phyloP scores from a whole-genome alignment of 345 rosid genomes.

The Microthlaspi erraticum region DNA sequence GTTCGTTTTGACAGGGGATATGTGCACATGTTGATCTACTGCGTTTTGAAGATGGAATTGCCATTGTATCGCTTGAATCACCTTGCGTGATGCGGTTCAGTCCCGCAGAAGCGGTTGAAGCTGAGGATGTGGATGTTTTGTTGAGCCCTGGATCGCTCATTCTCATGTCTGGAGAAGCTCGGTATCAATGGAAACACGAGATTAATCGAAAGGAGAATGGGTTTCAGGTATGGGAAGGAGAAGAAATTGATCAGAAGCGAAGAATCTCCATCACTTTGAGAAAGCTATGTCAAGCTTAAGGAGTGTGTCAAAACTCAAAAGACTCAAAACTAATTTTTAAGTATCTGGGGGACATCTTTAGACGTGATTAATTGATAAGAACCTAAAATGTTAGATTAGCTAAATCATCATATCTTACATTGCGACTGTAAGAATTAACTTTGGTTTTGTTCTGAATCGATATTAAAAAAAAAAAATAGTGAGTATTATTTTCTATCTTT shows the following conservation, averaged over 20 bases:
- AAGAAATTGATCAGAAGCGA: slow-evolving; percentile 65
- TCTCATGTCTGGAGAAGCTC: slow-evolving; percentile 82
- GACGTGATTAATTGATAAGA: neutral
- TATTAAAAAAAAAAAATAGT: neutral
- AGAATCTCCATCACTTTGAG: slow-evolving; percentile 83
- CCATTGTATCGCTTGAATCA: slow-evolving; percentile 82
- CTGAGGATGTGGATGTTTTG: slow-evolving; percentile 50
- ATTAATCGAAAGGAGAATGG: slow-evolving; percentile 78
- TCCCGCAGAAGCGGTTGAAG: slow-evolving; percentile 40
- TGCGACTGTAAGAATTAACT: neutral
- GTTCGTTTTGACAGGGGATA: slow-evolving; percentile 61
- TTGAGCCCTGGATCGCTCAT: slow-evolving; percentile 81
- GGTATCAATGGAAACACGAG: slow-evolving; percentile 89
- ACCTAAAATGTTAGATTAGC: neutral
- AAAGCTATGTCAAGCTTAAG: slow-evolving; percentile 55
- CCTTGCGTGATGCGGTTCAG: slow-evolving; percentile 85
- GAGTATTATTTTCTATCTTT: too few relatives aligned
- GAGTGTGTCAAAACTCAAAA: neutral
- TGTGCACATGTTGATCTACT: slow-evolving; percentile 91
- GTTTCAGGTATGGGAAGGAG: slow-evolving; percentile 79
- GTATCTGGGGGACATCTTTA: too few relatives aligned
- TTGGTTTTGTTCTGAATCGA: neutral
- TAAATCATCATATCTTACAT: neutral
- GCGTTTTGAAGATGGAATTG: slow-evolving; percentile 92
- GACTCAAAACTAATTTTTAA: too few relatives aligned